These are phyloP conservation scores for Pichia sp. DNA, from an alignment of 1,139 yeast species.

Conservation along the genomic window DNA sequence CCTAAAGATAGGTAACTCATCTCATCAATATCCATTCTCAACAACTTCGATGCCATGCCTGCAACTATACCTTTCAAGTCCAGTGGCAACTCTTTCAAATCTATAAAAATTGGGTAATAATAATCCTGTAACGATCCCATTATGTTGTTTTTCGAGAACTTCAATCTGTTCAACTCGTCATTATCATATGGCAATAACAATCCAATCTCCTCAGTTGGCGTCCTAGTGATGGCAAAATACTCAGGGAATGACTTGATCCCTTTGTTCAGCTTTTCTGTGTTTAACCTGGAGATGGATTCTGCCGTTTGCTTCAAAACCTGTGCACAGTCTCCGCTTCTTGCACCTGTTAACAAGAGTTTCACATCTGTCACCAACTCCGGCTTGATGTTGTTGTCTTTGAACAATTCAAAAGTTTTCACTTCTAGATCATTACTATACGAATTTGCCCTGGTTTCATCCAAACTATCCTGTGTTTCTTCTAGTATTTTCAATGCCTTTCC, in stretches of 20 bases:
- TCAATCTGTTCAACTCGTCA: conserved; percentile 36
- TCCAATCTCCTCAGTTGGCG: conserved; percentile 52
- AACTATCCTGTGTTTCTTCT: conserved; percentile 25
- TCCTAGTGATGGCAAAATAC: conserved; percentile 58
- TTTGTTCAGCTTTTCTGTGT: conserved; percentile 29
- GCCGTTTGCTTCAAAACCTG: conserved; percentile 35
- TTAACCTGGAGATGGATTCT: conserved; percentile 36
- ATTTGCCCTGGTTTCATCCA: conserved; percentile 2
- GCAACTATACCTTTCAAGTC: conserved; percentile 68
- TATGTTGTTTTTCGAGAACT: conserved; percentile 44
- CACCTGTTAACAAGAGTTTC: conserved; percentile 57
- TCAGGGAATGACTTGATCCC: conserved; percentile 34
- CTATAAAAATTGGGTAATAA: conserved; percentile 55
- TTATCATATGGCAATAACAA: conserved; percentile 49
- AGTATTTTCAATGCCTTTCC: conserved; percentile 45
- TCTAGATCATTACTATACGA: conserved; percentile 19
- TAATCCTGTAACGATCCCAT: conserved; percentile 55
- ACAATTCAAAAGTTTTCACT: conserved; percentile 40
- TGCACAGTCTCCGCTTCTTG: conserved; percentile 48
- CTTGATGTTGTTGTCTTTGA: conserved; percentile 39
- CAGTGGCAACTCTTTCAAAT: conserved; percentile 52
- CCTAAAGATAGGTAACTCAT: conserved; percentile 66
- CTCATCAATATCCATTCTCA: conserved; percentile 38
- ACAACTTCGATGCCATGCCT: conserved; percentile 53
- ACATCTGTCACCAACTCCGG: conserved; percentile 44